phyloP scores from a whole-genome alignment of 2,329 filamentous ascomycete genomes.

The Sordariomycetes sp. region DNA sequence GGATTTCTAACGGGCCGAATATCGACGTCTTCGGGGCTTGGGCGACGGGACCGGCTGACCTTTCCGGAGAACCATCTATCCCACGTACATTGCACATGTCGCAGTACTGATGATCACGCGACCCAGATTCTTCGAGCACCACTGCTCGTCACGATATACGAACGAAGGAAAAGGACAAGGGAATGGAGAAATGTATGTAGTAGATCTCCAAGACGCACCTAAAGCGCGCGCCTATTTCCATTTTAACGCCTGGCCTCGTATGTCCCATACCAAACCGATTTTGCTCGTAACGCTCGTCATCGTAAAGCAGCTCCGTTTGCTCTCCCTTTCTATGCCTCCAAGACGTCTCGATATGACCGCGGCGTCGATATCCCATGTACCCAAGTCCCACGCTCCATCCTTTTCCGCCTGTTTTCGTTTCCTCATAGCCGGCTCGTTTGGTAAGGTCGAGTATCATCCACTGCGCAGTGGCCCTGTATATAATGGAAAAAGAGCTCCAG shows the following conservation, averaged over 20 bases:
- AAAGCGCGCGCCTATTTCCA: not conserved
- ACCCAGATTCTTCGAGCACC: no score
- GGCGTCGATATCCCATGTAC: not conserved
- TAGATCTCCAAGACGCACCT: not conserved
- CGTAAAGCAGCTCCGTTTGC: not conserved
- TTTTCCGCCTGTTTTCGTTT: not conserved
- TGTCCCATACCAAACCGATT: not conserved
- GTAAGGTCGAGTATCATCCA: not conserved
- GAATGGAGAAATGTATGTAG: no score
- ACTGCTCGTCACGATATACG: no score
- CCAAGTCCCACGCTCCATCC: not conserved
- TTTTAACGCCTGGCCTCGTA: not conserved
- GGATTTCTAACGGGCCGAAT: conserved; percentile 21
- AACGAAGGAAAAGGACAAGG: not conserved
- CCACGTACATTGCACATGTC: no score
- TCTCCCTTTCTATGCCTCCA: not conserved
- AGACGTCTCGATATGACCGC: no score
- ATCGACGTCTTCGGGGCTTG: not conserved
- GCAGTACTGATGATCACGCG: no score
- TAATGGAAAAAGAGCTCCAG: not conserved
- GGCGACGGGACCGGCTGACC: no score
- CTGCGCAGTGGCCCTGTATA: not conserved
- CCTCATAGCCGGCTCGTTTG: not conserved
- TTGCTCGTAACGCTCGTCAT: conserved; percentile 2
- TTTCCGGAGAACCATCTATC: no score